A percentile compares a stretch with the other conserved stretches of the same genome.
Conservation (phyloP, 768 basidiomycete genomes). For the Rhodotorula diobovata region DNA sequence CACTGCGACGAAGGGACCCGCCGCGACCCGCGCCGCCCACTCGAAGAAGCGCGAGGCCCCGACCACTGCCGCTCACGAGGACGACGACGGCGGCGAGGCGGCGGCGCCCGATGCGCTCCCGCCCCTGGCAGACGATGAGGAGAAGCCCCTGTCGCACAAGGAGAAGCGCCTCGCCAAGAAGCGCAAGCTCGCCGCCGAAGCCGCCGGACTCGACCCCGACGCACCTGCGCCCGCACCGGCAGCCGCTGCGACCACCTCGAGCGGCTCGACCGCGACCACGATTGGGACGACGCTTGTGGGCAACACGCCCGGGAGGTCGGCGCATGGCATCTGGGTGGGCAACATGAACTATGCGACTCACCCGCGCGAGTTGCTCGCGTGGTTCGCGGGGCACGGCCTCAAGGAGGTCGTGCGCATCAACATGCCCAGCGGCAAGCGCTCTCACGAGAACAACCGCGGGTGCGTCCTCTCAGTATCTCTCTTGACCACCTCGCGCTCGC, state of each 20-base stretch:
- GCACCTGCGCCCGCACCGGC: neutral
- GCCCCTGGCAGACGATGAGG: conserved; percentile 10
- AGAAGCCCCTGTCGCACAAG: conserved; percentile 40
- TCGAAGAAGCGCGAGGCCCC: conserved; percentile 11
- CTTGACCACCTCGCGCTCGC: too few species aligned
- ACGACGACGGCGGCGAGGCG: neutral
- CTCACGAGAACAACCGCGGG: conserved; percentile 71
- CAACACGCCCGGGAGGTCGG: conserved; percentile 41
- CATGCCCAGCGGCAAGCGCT: conserved; percentile 63
- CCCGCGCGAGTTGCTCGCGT: conserved; percentile 56
- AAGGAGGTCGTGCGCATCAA: conserved; percentile 69
- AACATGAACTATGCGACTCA: conserved; percentile 89
- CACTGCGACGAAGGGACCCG: neutral
- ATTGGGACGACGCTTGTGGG: conserved; percentile 40
- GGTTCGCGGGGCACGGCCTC: conserved; percentile 32
- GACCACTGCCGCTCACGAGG: neutral
- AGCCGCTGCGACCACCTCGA: neutral
- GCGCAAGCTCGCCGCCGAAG: conserved; percentile 32
- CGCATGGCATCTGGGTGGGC: conserved; percentile 80
- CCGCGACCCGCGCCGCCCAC: neutral
- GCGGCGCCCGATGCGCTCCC: neutral
- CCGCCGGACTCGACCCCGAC: conserved; percentile 9
- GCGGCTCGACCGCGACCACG: neutral
- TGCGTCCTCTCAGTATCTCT: conserved; percentile 48
- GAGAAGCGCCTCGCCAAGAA: conserved; percentile 39